phyloP scores from a whole-genome alignment of 441 rosid genomes.

The Bruguiera hainesii region DNA sequence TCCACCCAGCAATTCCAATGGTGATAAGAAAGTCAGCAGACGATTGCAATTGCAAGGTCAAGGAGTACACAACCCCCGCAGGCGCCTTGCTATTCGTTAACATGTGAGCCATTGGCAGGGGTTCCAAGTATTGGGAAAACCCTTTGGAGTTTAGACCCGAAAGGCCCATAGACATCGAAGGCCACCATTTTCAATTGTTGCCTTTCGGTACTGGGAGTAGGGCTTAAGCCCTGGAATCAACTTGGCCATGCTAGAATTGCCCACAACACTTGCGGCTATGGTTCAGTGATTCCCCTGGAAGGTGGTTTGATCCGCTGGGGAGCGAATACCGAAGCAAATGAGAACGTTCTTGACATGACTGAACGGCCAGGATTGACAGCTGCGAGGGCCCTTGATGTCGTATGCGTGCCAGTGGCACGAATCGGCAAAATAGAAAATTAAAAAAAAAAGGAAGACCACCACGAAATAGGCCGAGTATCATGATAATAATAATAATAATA shows the following conservation, averaged over 20 bases:
- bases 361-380: slow-evolving; percentile 21
- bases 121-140: too few relatives aligned
- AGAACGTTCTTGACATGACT: slow-evolving; percentile 12
- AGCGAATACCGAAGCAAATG: not conserved
- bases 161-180: slow-evolving; percentile 1
- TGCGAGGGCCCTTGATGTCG: slow-evolving; percentile 13
- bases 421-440: too few relatives aligned
- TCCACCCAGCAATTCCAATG: too few relatives aligned
- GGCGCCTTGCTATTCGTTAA: too few relatives aligned
- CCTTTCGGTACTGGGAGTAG: slow-evolving; percentile 18
- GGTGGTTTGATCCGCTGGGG: not conserved
- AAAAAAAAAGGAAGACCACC: too few relatives aligned
- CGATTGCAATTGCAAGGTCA: too few relatives aligned
- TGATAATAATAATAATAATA: too few relatives aligned
- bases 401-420: slow-evolving; percentile 5
- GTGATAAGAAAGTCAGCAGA: too few relatives aligned
- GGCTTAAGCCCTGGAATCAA: slow-evolving; percentile 13
- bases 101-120: too few relatives aligned
- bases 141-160: too few relatives aligned
- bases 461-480: too few relatives aligned
- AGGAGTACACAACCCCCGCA: too few relatives aligned
- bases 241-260: slow-evolving; percentile 16
- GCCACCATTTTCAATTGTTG: slow-evolving; percentile 15
- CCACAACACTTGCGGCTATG: slow-evolving; percentile 13
- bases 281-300: slow-evolving; percentile 17